Percentiles rank a stretch among this genome's conserved stretches.
phyloP scores from a whole-genome alignment of 2,329 filamentous ascomycete genomes.

The Claviceps purpurea region DNA sequence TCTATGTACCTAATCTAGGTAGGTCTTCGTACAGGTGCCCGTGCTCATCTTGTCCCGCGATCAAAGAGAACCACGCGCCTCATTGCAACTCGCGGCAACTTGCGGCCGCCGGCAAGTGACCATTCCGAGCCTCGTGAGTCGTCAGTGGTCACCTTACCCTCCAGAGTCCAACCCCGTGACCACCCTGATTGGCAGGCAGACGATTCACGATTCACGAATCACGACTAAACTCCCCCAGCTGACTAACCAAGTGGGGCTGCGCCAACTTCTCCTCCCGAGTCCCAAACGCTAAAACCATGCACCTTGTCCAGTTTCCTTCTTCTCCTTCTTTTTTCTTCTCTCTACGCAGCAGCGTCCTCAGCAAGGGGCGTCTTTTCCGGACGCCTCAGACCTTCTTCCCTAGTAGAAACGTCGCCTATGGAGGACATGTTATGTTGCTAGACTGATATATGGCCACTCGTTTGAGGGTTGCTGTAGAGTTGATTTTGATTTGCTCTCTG shows the following conservation, averaged over 20 bases:
- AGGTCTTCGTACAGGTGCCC: too few relatives aligned
- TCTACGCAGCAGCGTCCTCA: conserved; percentile 16
- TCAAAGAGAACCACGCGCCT: too few relatives aligned
- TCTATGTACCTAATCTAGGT: neutral
- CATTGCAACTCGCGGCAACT: too few relatives aligned
- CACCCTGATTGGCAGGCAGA: neutral
- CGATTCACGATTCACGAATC: too few relatives aligned
- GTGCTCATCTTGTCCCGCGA: too few relatives aligned
- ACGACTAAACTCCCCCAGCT: neutral
- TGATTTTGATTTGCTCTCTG: conserved; percentile 13
- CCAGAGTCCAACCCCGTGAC: neutral
- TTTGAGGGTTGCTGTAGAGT: conserved; percentile 28
- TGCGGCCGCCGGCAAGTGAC: too few relatives aligned
- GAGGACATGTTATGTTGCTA: conserved; percentile 17
- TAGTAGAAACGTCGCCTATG: conserved; percentile 12
- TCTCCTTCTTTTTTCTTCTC: conserved; percentile 5
- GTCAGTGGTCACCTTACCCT: too few relatives aligned
- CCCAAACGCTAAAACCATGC: neutral
- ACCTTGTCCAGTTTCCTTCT: neutral
- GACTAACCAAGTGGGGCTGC: neutral
- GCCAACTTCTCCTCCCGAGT: neutral
- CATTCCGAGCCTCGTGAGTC: too few relatives aligned
- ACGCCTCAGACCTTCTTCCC: conserved; percentile 7
- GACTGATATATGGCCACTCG: conserved; percentile 24
- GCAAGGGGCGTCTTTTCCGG: neutral